Percentiles rank a stretch among this genome's conserved stretches.
Conservation (phyloP, 1,139 yeast species). For the Ashbya aceris region DNA sequence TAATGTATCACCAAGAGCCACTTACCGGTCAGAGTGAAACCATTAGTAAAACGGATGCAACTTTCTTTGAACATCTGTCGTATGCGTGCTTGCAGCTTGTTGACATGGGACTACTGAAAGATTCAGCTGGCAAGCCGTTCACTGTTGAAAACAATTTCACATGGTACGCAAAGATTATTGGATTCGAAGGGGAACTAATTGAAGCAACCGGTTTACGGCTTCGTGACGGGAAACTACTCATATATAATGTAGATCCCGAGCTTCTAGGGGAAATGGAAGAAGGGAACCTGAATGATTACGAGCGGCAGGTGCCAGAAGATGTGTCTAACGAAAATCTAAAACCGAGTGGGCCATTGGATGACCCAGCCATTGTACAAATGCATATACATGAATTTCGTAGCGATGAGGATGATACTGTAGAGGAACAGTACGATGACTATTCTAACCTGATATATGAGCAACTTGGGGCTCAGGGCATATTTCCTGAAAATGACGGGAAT, state of each 20-base stretch:
- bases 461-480: too few relatives aligned
- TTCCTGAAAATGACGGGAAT: too few relatives aligned
- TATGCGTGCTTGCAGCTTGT: conserved; percentile 17
- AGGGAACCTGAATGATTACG: background rate
- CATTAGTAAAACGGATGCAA: conserved; percentile 1
- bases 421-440: too few relatives aligned
- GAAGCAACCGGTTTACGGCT: background rate
- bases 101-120: conserved; percentile 11
- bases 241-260: background rate
- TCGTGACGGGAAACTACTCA: background rate
- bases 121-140: conserved; percentile 13
- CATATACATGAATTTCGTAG: too few relatives aligned
- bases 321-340: too few relatives aligned
- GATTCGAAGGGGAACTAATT: conserved; percentile 12
- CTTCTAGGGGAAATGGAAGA: background rate
- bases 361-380: too few relatives aligned
- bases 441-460: too few relatives aligned
- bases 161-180: conserved; percentile 21
- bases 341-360: too few relatives aligned
- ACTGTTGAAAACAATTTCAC: conserved; percentile 14
- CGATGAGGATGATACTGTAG: too few relatives aligned
- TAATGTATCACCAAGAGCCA: conserved; percentile 18
- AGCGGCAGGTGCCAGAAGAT: background rate
- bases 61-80: conserved; percentile 12
- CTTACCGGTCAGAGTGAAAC: conserved; percentile 1